A percentile compares a stretch with the other conserved stretches of the same genome.
phyloP scores from a whole-genome alignment of 2,329 filamentous ascomycete genomes.

The Macrophomina pseudophaseolina region DNA sequence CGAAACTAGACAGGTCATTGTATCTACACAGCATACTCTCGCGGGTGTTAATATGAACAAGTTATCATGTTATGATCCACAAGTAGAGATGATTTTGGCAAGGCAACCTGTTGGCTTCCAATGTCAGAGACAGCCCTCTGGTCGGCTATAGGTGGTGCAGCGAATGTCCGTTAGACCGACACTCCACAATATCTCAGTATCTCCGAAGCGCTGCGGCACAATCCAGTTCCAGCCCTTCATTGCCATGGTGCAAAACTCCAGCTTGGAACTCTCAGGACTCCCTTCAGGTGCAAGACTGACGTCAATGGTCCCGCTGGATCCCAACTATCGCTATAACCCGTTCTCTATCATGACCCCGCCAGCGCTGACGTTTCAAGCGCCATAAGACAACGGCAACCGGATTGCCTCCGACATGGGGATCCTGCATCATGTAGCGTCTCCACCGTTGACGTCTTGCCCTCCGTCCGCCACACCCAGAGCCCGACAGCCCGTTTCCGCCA shows the following conservation, averaged over 20 bases:
- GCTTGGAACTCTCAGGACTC: background rate
- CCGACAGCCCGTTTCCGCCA: background rate
- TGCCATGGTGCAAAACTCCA: background rate
- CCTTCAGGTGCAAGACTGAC: background rate
- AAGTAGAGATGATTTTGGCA: no score
- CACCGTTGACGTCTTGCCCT: background rate
- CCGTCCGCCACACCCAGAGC: background rate
- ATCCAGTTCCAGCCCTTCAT: background rate
- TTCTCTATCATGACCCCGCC: background rate
- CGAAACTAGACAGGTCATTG: no score
- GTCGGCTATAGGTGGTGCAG: no score
- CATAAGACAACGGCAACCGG: background rate
- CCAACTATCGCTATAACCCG: background rate
- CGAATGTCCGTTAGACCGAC: no score
- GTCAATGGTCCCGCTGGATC: constrained; percentile 5
- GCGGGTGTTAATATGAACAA: no score
- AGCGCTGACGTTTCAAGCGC: no score
- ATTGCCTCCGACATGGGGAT: background rate
- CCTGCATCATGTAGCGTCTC: background rate
- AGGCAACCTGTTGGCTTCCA: no score
- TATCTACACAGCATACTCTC: no score
- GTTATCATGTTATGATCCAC: no score
- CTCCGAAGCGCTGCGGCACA: background rate
- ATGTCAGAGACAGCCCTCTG: no score
- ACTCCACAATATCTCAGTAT: no score